Base-by-base conservation (phyloP, 139 green algal species). In the Volvox africanus region DNA sequence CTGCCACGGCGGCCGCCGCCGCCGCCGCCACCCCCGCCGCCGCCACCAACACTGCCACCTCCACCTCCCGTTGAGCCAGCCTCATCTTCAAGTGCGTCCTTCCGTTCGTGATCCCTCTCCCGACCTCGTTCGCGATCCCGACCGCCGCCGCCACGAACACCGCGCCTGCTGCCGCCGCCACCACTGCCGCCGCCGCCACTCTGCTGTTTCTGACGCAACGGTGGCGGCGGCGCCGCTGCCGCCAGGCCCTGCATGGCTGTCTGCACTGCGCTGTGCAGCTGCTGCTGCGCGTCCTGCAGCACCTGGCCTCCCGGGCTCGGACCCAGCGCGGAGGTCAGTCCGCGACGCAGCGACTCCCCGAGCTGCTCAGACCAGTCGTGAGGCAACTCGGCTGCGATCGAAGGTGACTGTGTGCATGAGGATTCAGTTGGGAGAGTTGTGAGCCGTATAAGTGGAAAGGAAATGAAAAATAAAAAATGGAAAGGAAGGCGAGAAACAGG, bases 211-310 rank as follows among this genome's bases (percentile, higher is more conserved):
- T 44, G 83, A 6, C 12, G 33, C 65, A 22, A 55, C 50, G 21
- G 33, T 21, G 80, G 16, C 73, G 19, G 73, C 16, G 73, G 26
- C 32, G 21, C 32, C 65, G 79, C 68, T 67, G 35, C 16, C 20
- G 78, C 37, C 78, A 84, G 78, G 11, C 78, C 78, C 78, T 84
- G 78, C 9, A 84, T 37, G 1, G 35, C 35, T 14, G 36, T 50
- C 68, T 82, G 62, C 83, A 88, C 33, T 37, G 83, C 67, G 13
- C 67, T 26, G n/a, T 88, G 85, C 85, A 89, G 85, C 68, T 82
- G 85, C 44, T 37, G 36, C 69, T 61, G 69, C 1, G 85, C 85
- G 22, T 69, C 69, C 32, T 73, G 37, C 26, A 89, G 17, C 24
- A 33, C 71, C 2, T n/a, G 26, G 17, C 71, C 71, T 33, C 71